Base-by-base conservation (phyloP, 2,329 filamentous ascomycete species). In the Sclerotinia minor region DNA sequence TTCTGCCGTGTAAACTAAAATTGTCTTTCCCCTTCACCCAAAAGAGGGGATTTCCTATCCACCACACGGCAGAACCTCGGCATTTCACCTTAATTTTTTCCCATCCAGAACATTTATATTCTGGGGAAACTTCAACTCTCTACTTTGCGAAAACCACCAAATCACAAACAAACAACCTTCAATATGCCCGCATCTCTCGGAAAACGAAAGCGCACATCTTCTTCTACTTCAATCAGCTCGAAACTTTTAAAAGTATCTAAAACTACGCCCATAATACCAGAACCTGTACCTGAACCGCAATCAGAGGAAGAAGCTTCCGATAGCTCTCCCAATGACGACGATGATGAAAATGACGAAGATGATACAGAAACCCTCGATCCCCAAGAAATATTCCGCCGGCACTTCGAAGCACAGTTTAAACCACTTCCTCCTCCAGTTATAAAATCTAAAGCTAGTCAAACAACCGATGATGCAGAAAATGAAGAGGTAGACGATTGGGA, bases 371-470 rank as follows among this genome's bases (percentile, higher is more conserved):
- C 50, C 6, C 75, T 80, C 52, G 81, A 88, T 68, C 83, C 90
- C 17, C 87, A 92, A 73, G 92, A 89, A 67, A 85, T 94, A 68
- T 92, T 99, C 75, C 88, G 89, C 68, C 87, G 87, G 73, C 90
- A 94, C 77, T 98, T 98, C 76, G 95, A 97, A 79, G 87, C 92
- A 38, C 89, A 91, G 76, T 98, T 97, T 81, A 86, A 88, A 76
- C 92, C 94, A 11, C 78, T 97, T 50, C 82, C 82, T 6, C 52
- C 77, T 79, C 3, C 75, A 71, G 5, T 58, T 67, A 45, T 64
- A 35, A 67, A 57, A 11, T 45, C 64, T 11, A 35, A 38, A 32
- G 19, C 21, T 4, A 73, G 71, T 19, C 67, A 69, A 47, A 71
- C 67, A 47, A 52, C 69, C 7, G 74, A 77, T 4, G 76, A 76